These are phyloP conservation scores for Andrographis paniculata DNA, from an alignment of 305 asterid species.

Conservation along the genomic window DNA sequence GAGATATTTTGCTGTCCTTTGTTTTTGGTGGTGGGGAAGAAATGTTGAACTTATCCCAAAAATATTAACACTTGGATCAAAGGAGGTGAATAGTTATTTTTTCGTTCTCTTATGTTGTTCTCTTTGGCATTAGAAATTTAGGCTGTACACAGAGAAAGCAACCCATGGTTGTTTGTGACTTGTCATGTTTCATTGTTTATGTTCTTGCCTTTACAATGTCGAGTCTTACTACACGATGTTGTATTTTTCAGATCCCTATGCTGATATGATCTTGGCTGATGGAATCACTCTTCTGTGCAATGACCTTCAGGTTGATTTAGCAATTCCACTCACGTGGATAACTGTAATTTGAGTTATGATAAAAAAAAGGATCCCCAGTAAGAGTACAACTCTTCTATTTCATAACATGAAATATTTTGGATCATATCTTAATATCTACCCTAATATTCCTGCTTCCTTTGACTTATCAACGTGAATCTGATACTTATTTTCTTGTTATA, in stretches of 20 bases:
- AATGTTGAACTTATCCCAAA: too few species aligned
- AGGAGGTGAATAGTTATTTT: too few species aligned
- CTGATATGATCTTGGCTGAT: conserved; percentile 92
- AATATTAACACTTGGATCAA: too few species aligned
- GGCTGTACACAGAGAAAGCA: not conserved
- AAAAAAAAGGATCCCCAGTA: too few species aligned
- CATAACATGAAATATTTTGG: too few species aligned
- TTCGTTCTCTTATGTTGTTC: not conserved
- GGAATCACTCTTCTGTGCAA: conserved; percentile 83
- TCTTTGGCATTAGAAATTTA: not conserved
- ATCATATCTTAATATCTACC: not conserved
- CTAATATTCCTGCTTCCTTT: not conserved
- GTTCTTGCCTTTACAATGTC: conserved; percentile 16
- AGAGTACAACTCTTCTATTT: too few species aligned
- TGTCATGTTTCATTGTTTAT: not conserved
- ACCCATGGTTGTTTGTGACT: not conserved
- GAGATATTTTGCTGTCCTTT: too few species aligned
- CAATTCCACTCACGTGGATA: not conserved
- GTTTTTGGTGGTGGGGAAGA: too few species aligned
- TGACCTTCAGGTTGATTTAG: conserved; percentile 67
- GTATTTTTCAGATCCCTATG: conserved; percentile 58
- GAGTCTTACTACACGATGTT: conserved; percentile 20
- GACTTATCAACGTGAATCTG: not conserved
- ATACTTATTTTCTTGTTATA: conserved; percentile 8
- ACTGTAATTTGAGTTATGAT: not conserved